phyloP scores from a whole-genome alignment of 169 alveolate genomes.

The Plasmodium relictum region DNA sequence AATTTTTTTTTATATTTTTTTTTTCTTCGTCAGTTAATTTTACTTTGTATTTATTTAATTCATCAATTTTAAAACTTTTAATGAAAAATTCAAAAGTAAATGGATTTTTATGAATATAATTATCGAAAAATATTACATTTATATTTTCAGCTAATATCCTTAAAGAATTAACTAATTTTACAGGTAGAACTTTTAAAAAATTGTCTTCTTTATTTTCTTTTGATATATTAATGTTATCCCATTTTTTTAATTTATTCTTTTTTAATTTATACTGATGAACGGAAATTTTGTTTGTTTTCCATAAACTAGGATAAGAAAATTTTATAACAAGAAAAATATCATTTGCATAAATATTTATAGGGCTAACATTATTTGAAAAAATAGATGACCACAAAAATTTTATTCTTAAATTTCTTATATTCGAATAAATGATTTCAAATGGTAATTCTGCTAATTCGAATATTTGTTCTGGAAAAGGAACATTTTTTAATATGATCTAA shows the following conservation, averaged over 20 bases:
- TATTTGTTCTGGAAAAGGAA: constrained; percentile 87
- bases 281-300: constrained; percentile 76
- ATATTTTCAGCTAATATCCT: constrained; percentile 83
- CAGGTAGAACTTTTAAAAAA: constrained; percentile 83
- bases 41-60: constrained; percentile 58
- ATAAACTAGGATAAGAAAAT: constrained; percentile 82
- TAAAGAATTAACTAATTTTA: constrained; percentile 84
- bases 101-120: constrained; percentile 84
- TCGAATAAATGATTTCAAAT: constrained; percentile 85
- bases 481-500: constrained; percentile 82
- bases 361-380: constrained; percentile 77
- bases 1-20: constrained; percentile 60
- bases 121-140: constrained; percentile 84
- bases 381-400: constrained; percentile 84
- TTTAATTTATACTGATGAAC: constrained; percentile 35
- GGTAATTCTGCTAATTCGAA: constrained; percentile 89
- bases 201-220: constrained; percentile 79
- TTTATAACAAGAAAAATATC: constrained; percentile 79
- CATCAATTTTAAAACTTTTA: constrained; percentile 64
- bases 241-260: constrained; percentile 43
- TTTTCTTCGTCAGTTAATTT: constrained; percentile 75
- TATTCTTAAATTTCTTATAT: constrained; percentile 83
- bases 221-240: constrained; percentile 65
- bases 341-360: constrained; percentile 80
- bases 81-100: constrained; percentile 83